Base-by-base conservation (phyloP, 495 filamentous ascomycete species). In the Penicillium daleae region DNA sequence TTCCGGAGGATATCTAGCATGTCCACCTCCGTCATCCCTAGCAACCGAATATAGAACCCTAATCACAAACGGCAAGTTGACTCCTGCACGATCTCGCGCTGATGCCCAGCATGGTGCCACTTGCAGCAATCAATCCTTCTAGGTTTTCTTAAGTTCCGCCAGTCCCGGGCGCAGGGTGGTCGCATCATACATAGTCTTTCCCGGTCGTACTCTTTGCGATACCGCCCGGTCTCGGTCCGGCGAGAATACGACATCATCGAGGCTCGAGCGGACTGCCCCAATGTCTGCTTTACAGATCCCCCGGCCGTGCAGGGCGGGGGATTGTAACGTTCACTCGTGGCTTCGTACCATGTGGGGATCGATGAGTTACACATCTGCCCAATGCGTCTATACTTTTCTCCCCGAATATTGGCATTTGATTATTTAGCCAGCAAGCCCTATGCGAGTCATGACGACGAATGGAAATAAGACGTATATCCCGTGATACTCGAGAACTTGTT, bases 311-410 rank as follows among this genome's bases (percentile, higher is more conserved):
- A n/a, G 54, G 17, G 57, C 52, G 35, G 32, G 37, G 29, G 62
- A 46, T 61, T 64, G 40, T 49, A 61, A 40, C 58, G 48, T 56
- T 46, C 52, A 50, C 63, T 62, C 56, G 62, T 65, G 66, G 66
- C 62, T 52, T 44, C 21, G 26, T 17, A 31, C 63, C 66, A 65
- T 68, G 62, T 68, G 66, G 66, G 59, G 66, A 68, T 68, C 65
- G 48, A 19, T 42, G 10, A 13, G 27, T 40, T 4, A 40, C 37
- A 40, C 46, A 24, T 17, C 49, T 10, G 6, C 48, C 55, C 24
- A 35, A 60, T 56, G 29, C 33, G 57, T 24, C 21, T 5, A 65
- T 40, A n/a, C 42, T 27, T 40, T 61, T 22, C 26, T n/a, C 9
- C 8, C 35, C 27, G 32, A 26, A 24, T 27, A 10, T 39, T 53